Evolutionary conservation across 2,329 filamentous ascomycete genomes (phyloP).

Genomic region (Ascochyta rabiei): DNA sequence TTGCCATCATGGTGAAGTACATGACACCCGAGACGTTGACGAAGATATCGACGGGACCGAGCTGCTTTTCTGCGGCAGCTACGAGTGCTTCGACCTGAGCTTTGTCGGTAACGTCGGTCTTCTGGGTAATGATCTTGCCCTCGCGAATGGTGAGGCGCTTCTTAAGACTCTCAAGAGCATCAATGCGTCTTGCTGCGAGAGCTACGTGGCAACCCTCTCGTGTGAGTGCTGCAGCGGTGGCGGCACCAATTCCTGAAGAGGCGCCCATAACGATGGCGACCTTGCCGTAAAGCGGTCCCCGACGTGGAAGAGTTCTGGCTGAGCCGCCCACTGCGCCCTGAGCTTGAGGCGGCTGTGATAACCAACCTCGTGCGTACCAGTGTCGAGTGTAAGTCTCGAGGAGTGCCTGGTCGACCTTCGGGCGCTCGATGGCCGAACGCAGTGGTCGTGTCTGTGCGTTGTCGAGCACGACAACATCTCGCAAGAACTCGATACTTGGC

Average conservation of each 20-base stretch:
- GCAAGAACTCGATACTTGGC: conserved; percentile 74
- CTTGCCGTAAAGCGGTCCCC: conserved; percentile 68
- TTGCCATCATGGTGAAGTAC: conserved; percentile 90
- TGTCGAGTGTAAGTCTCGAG: conserved; percentile 80
- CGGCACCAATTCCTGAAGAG: conserved; percentile 79
- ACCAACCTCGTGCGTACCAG: conserved; percentile 81
- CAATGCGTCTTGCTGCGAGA: conserved; percentile 72
- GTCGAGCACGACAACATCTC: conserved; percentile 74
- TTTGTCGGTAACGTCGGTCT: conserved; percentile 74
- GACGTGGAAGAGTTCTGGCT: conserved; percentile 52
- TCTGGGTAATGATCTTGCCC: conserved; percentile 69
- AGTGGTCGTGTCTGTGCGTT: conserved; percentile 70
- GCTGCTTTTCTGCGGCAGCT: conserved; percentile 61
- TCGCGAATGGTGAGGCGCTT: conserved; percentile 62
- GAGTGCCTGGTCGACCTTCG: conserved; percentile 71
- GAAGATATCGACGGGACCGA: conserved; percentile 79
- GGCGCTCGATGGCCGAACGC: conserved; percentile 64
- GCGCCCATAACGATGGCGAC: conserved; percentile 81
- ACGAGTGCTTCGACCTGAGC: conserved; percentile 71
- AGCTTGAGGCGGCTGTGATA: conserved; percentile 65
- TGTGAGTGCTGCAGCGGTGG: conserved; percentile 71
- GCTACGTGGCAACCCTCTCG: conserved; percentile 74
- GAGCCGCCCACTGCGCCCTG: conserved; percentile 54
- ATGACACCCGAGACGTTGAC: conserved; percentile 82
- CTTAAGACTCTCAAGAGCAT: conserved; percentile 72